Conservation (phyloP, 2,329 filamentous ascomycete genomes). For the Didymella segeticola region DNA sequence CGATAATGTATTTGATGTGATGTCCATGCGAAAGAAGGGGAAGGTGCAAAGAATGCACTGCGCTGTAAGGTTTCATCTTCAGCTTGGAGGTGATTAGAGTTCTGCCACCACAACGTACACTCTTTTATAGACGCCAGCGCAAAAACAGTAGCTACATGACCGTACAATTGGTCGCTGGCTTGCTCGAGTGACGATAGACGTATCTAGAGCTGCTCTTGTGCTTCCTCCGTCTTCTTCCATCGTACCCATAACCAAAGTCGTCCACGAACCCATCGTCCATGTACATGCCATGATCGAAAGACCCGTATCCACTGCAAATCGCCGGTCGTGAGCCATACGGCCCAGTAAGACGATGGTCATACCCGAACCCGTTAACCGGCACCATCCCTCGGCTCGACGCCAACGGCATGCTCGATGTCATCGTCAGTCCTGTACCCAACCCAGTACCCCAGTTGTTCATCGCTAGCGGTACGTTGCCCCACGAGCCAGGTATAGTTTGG, state of each 20-base stretch:
- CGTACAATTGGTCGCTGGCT: conserved; percentile 28
- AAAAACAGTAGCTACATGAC: conserved; percentile 23
- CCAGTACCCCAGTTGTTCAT: conserved; percentile 19
- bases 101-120: not conserved
- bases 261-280: conserved; percentile 10
- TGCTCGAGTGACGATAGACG: conserved; percentile 29
- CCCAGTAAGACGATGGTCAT: conserved; percentile 32
- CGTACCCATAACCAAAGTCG: conserved; percentile 7
- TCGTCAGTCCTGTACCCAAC: conserved; percentile 3
- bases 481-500: conserved; percentile 31
- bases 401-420: conserved; percentile 10
- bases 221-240: conserved; percentile 16
- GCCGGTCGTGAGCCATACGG: conserved; percentile 21
- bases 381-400: conserved; percentile 17
- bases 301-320: conserved; percentile 7
- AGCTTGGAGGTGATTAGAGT: not conserved
- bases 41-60: not conserved
- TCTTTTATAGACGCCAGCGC: not conserved
- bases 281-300: conserved; percentile 2
- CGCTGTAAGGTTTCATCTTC: not conserved
- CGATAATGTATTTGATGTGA: not conserved
- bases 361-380: conserved; percentile 16
- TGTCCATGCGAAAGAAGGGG: not conserved
- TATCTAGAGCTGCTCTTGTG: conserved; percentile 27
- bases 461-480: conserved; percentile 29